Evolutionary conservation across 1,139 yeast species (phyloP).

Genomic region (Yamadazyma buinensis): DNA sequence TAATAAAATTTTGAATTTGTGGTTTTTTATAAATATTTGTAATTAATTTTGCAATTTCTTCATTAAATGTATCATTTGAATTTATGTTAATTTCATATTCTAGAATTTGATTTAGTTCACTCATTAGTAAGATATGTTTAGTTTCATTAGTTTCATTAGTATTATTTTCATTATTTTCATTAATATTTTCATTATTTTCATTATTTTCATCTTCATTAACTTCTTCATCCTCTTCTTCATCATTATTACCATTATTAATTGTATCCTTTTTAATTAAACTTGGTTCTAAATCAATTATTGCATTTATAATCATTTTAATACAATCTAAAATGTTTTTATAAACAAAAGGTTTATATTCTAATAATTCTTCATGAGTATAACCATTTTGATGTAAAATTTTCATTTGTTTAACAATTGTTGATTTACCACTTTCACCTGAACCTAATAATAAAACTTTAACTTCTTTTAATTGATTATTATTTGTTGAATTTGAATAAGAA

Average conservation of each 20-base stretch:
- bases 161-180: constrained; percentile 2
- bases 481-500: neutral
- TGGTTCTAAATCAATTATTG: constrained; percentile 48
- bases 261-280: constrained; percentile 39
- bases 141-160: constrained; percentile 4
- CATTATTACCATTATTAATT: constrained; percentile 5
- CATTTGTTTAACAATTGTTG: constrained; percentile 72
- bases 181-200: constrained; percentile 1
- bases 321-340: constrained; percentile 66
- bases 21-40: constrained; percentile 50
- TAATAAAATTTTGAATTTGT: constrained; percentile 54
- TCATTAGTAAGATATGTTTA: constrained; percentile 23
- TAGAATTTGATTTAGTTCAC: constrained; percentile 46
- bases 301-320: constrained; percentile 57
- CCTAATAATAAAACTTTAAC: constrained; percentile 67
- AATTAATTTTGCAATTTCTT: constrained; percentile 43
- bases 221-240: constrained; percentile 3
- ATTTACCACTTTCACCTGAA: constrained; percentile 78
- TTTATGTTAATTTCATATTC: constrained; percentile 49
- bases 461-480: constrained; percentile 25
- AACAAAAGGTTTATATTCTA: constrained; percentile 67
- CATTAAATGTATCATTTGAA: constrained; percentile 43
- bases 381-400: constrained; percentile 73
- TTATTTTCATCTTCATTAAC: constrained; percentile 5
- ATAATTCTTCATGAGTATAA: constrained; percentile 57